Percentiles rank a stretch among this genome's conserved stretches.
These are phyloP conservation scores for Pseudogymnoascus pannorum DNA, from an alignment of 2,329 filamentous ascomycete genomes.

Conservation along the genomic window DNA sequence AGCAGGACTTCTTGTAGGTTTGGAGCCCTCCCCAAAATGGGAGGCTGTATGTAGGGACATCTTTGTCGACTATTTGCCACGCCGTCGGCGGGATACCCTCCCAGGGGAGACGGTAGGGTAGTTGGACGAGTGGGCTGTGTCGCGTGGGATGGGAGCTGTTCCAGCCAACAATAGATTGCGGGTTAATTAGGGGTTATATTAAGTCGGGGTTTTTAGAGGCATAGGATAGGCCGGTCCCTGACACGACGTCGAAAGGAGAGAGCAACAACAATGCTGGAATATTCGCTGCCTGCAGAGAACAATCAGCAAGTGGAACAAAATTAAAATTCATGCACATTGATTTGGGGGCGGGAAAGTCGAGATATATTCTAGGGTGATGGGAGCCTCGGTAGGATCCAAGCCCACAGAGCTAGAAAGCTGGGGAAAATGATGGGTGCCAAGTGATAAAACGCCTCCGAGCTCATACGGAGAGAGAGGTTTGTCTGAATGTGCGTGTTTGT, in stretches of 20 bases:
- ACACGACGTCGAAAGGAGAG: not conserved
- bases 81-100: not conserved
- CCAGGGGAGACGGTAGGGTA: not conserved
- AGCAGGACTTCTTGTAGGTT: not conserved
- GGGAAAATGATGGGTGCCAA: not conserved
- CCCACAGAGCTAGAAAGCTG: not conserved
- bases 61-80: not conserved
- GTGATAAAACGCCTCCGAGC: not conserved
- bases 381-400: not conserved
- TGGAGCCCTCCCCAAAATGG: not conserved
- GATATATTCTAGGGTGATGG: not conserved
- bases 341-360: not conserved
- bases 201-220: not conserved
- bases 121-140: not conserved
- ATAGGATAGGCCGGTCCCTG: not conserved
- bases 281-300: conserved; percentile 2
- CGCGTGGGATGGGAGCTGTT: conserved; percentile 4
- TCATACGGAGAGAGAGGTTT: not conserved
- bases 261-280: not conserved
- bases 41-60: conserved; percentile 1
- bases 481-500: not conserved
- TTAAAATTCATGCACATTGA: not conserved
- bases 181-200: conserved; percentile 2
- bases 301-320: not conserved
- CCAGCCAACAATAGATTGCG: conserved; percentile 8